phyloP scores from a whole-genome alignment of 352 stramenopile genomes.

The Phytophthora crassamura region DNA sequence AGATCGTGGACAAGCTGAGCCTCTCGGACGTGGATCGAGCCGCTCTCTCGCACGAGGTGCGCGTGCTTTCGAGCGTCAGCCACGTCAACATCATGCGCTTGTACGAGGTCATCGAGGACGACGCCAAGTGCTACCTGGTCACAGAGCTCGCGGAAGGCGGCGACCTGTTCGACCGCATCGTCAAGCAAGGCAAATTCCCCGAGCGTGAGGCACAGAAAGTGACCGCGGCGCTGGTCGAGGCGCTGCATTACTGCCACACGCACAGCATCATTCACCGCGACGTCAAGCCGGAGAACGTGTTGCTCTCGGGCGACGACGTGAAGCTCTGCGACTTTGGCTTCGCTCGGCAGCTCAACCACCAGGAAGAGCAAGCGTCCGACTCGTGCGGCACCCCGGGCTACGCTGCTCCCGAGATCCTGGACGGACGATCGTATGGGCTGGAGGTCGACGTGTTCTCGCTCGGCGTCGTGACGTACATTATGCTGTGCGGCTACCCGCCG shows the following conservation, averaged over 20 bases:
- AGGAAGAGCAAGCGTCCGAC: constrained; percentile 71
- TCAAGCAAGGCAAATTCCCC: constrained; percentile 81
- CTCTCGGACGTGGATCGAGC: constrained; percentile 77
- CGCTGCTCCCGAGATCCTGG: constrained; percentile 83
- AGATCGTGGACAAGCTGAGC: constrained; percentile 86
- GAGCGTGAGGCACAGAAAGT: constrained; percentile 75
- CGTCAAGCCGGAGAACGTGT: constrained; percentile 88
- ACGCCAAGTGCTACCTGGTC: constrained; percentile 97
- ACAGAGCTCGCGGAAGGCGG: constrained; percentile 96
- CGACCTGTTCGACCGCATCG: constrained; percentile 88
- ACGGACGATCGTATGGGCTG: constrained; percentile 81
- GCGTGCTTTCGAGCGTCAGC: constrained; percentile 71
- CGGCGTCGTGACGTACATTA: constrained; percentile 90
- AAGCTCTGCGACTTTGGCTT: constrained; percentile 91
- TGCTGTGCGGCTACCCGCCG: constrained; percentile 87
- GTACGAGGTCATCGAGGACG: constrained; percentile 95
- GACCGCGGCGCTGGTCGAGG: constrained; percentile 79
- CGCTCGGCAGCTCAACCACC: constrained; percentile 68
- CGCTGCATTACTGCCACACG: constrained; percentile 93
- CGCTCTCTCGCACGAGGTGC: constrained; percentile 77
- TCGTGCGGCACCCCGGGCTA: constrained; percentile 89
- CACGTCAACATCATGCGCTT: constrained; percentile 92
- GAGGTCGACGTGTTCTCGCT: constrained; percentile 91
- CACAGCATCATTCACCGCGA: constrained; percentile 88
- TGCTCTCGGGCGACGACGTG: constrained; percentile 75